Conservation (phyloP, 192 early-diverging fungal species). For the Coemansia aciculifera region DNA sequence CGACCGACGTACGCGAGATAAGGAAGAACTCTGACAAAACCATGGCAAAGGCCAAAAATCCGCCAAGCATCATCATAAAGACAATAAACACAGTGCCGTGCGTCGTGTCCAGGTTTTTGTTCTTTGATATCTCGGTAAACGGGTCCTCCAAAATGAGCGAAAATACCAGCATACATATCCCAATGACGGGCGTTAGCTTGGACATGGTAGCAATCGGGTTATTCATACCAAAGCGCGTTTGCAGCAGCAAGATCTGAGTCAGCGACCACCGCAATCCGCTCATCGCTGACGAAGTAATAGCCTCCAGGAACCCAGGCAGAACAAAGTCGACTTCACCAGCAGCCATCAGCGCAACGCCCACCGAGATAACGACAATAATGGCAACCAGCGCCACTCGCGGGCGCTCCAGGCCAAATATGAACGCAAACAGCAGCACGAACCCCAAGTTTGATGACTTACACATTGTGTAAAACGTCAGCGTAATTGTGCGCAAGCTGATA, state of each 20-base stretch:
- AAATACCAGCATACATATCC: slow-evolving; percentile 62
- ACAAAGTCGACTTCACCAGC: slow-evolving; percentile 81
- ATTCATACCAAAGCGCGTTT: slow-evolving; percentile 74
- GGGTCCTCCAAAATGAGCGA: slow-evolving; percentile 67
- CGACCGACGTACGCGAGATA: slow-evolving; percentile 79
- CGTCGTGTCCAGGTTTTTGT: slow-evolving; percentile 30
- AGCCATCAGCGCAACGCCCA: slow-evolving; percentile 88
- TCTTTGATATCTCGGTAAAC: slow-evolving; percentile 29
- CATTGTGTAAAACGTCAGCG: slow-evolving; percentile 92
- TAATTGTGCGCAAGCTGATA: slow-evolving; percentile 79
- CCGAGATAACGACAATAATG: slow-evolving; percentile 76
- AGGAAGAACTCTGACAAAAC: slow-evolving; percentile 82
- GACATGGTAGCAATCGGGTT: slow-evolving; percentile 87
- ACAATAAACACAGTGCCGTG: slow-evolving; percentile 20
- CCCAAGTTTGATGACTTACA: slow-evolving; percentile 75
- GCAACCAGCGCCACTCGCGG: slow-evolving; percentile 68
- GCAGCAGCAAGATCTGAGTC: slow-evolving; percentile 79
- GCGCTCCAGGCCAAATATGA: slow-evolving; percentile 82
- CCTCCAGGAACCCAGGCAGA: slow-evolving; percentile 71
- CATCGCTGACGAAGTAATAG: slow-evolving; percentile 75
- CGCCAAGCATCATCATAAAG: slow-evolving; percentile 68
- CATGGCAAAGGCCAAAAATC: slow-evolving; percentile 85
- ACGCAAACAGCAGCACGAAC: slow-evolving; percentile 88
- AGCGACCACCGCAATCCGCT: slow-evolving; percentile 91
- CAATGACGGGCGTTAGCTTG: slow-evolving; percentile 81